These are phyloP conservation scores for Candida ipomoeae DNA, from an alignment of 805 yeast species.

Conservation along the genomic window DNA sequence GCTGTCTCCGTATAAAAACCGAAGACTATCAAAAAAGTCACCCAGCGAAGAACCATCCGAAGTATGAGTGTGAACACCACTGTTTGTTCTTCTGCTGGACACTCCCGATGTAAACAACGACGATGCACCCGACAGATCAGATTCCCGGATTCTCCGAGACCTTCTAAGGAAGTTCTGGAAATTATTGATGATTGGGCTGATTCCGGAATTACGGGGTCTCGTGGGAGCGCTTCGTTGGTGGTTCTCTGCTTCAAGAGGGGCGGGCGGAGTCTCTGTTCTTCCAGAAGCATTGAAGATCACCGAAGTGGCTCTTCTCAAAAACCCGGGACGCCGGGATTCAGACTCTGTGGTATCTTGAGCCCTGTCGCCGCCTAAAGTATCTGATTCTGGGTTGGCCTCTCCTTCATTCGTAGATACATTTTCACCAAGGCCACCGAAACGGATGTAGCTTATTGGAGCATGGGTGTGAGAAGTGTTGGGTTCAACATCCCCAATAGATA, in stretches of 20 bases:
- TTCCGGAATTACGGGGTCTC: slow-evolving; percentile 10
- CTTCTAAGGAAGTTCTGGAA: slow-evolving; percentile 13
- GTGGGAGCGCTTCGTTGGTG: background rate
- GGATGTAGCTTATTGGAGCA: slow-evolving; percentile 12
- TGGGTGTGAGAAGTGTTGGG: background rate
- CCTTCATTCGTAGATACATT: background rate
- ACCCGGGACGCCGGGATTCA: slow-evolving; percentile 1
- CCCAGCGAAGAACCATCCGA: slow-evolving; percentile 10
- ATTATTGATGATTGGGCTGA: slow-evolving; percentile 15
- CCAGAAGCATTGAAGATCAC: slow-evolving; percentile 7
- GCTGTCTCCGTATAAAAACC: background rate
- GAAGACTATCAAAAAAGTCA: slow-evolving; percentile 2
- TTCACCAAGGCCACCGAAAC: slow-evolving; percentile 13
- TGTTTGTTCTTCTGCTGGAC: slow-evolving; percentile 42
- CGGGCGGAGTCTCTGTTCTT: slow-evolving; percentile 10
- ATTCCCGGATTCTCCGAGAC: slow-evolving; percentile 7
- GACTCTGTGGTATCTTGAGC: background rate
- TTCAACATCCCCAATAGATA: slow-evolving; percentile 19
- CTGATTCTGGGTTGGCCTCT: background rate
- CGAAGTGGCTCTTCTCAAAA: slow-evolving; percentile 15
- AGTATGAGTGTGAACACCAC: slow-evolving; percentile 40
- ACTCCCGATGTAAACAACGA: slow-evolving; percentile 45
- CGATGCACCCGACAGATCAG: slow-evolving; percentile 5
- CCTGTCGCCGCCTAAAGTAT: background rate
- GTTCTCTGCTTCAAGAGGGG: slow-evolving; percentile 7